Percentiles rank a stretch among this genome's conserved stretches.
phyloP scores from a whole-genome alignment of 768 basidiomycete genomes.

The Artomyces pyxidatus region DNA sequence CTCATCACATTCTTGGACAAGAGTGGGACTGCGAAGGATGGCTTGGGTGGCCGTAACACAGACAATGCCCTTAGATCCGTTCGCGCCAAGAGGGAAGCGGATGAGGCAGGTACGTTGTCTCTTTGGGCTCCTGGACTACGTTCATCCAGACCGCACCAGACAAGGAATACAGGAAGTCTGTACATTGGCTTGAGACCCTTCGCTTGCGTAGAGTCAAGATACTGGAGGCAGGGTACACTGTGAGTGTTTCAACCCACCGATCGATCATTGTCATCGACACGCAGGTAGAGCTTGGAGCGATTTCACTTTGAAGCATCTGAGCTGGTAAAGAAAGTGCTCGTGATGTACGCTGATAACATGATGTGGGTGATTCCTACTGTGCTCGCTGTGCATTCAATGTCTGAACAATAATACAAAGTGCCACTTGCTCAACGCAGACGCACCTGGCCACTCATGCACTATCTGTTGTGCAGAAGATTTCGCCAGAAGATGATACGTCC shows the following conservation, averaged over 20 bases:
- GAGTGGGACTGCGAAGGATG: conserved; percentile 55
- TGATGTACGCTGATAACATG: conserved; percentile 75
- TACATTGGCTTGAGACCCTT: conserved; percentile 90
- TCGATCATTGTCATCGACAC: not conserved
- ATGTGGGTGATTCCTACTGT: conserved; percentile 39
- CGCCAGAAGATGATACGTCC: conserved; percentile 60
- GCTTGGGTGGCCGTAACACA: conserved; percentile 45
- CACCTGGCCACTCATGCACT: conserved; percentile 64
- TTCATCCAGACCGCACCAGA: too few relatives aligned
- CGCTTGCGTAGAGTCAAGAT: conserved; percentile 76
- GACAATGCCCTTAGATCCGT: conserved; percentile 67
- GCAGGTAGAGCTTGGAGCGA: conserved; percentile 62
- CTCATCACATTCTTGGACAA: conserved; percentile 83
- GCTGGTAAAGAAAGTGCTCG: conserved; percentile 53
- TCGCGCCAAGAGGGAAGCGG: conserved; percentile 80
- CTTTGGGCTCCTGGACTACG: not conserved
- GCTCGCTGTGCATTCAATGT: not conserved
- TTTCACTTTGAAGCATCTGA: conserved; percentile 69
- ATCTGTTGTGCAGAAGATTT: conserved; percentile 54
- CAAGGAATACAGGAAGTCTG: conserved; percentile 82
- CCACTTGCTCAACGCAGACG: conserved; percentile 68
- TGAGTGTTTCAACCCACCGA: conserved; percentile 23
- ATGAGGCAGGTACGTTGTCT: conserved; percentile 66
- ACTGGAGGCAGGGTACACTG: conserved; percentile 74
- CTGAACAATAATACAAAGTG: conserved; percentile 35